Evolutionary conservation across 179 eudicot species (phyloP).

Genomic region (Corrigiola litoralis): DNA sequence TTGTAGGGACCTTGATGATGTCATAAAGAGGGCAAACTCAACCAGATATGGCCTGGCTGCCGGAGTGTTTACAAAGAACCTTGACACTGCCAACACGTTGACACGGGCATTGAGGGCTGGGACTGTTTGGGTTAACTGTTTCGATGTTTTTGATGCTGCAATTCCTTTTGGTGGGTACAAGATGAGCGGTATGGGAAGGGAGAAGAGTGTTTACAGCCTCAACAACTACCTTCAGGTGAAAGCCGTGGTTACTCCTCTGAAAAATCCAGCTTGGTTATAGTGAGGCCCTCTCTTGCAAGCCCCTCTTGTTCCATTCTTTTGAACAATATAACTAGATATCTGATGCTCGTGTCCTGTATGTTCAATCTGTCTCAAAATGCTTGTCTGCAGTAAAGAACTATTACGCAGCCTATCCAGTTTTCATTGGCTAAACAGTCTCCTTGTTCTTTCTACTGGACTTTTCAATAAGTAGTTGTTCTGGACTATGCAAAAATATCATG

Average conservation of each 20-base stretch:
- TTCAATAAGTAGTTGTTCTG: too few species aligned
- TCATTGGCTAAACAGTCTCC: too few species aligned
- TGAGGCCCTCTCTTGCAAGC: neutral
- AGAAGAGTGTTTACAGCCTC: constrained; percentile 75
- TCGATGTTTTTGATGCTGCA: constrained; percentile 74
- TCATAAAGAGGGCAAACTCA: constrained; percentile 65
- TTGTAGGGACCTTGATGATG: constrained; percentile 63
- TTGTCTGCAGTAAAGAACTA: too few species aligned
- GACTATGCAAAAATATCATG: too few species aligned
- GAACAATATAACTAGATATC: too few species aligned
- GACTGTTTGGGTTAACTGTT: constrained; percentile 85
- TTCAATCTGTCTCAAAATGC: too few species aligned
- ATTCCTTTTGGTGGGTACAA: constrained; percentile 90
- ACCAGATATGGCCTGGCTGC: constrained; percentile 75
- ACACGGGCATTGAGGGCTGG: constrained; percentile 66
- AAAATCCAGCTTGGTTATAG: constrained; percentile 72
- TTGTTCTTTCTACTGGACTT: too few species aligned
- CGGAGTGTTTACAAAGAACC: constrained; percentile 65
- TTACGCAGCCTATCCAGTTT: too few species aligned
- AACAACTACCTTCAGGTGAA: constrained; percentile 74
- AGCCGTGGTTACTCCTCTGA: constrained; percentile 70
- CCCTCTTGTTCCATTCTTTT: neutral
- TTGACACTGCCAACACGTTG: constrained; percentile 70
- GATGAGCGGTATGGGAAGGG: constrained; percentile 87
- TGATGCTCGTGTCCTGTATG: too few species aligned